Percentiles rank a stretch among this genome's conserved stretches.
Conservation (phyloP, 2,329 filamentous ascomycete genomes). For the Beauveria sp. region DNA sequence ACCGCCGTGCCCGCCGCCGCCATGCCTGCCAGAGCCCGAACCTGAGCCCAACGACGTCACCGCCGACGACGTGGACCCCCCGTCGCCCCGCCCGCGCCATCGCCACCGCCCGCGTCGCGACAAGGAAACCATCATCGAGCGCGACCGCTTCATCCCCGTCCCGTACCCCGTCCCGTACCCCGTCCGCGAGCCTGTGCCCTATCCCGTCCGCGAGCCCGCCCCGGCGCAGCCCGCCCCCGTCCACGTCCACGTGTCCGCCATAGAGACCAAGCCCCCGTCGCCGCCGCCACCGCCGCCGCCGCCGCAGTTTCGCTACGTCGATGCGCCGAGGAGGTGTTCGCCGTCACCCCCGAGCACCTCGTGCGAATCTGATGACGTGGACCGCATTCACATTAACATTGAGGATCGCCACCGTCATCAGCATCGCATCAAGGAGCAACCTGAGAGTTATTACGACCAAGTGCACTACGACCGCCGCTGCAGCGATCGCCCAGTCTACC, state of each 20-base stretch:
- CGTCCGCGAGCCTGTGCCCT: slow-evolving; percentile 38
- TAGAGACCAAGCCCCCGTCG: slow-evolving; percentile 15
- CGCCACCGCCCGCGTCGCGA: slow-evolving; percentile 26
- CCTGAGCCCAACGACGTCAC: slow-evolving; percentile 31
- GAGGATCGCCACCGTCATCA: slow-evolving; percentile 19
- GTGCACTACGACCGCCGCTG: not conserved
- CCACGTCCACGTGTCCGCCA: slow-evolving; percentile 12
- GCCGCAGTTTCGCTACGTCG: slow-evolving; percentile 8
- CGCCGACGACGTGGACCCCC: slow-evolving; percentile 28
- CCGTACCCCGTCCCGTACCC: slow-evolving; percentile 32
- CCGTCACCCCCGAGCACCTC: slow-evolving; percentile 5
- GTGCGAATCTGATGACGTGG: slow-evolving; percentile 22
- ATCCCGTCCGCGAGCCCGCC: slow-evolving; percentile 35
- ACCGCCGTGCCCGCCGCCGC: slow-evolving; percentile 15
- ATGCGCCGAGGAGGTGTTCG: not conserved
- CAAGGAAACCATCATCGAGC: slow-evolving; percentile 43
- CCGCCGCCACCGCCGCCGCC: slow-evolving; percentile 22
- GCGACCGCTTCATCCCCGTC: slow-evolving; percentile 40
- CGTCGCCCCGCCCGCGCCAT: slow-evolving; percentile 18
- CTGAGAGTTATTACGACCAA: not conserved
- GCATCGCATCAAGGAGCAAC: not conserved
- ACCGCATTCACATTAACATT: slow-evolving; percentile 15
- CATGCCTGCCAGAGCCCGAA: slow-evolving; percentile 17
- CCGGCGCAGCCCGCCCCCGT: slow-evolving; percentile 25
- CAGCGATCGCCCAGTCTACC: not conserved